Evolutionary conservation across 805 yeast species (phyloP).

Genomic region (Metschnikowia orientalis): DNA sequence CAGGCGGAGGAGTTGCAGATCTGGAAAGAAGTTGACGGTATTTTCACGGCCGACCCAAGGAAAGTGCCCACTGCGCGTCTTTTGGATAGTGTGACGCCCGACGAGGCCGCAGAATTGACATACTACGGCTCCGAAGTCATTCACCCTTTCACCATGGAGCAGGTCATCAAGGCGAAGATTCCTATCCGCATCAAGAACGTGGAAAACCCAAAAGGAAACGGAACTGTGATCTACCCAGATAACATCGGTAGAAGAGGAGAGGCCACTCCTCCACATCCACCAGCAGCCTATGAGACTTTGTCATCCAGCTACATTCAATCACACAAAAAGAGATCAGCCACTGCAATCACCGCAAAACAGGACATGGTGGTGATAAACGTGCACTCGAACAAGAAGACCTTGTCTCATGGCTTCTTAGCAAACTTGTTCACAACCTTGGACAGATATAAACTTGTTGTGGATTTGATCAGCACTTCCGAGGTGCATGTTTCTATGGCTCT

Average conservation of each 20-base stretch:
- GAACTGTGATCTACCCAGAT: conserved; percentile 93
- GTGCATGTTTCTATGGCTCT: conserved; percentile 98
- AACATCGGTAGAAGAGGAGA: conserved; percentile 82
- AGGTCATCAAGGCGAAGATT: conserved; percentile 90
- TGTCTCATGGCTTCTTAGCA: conserved; percentile 94
- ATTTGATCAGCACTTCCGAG: conserved; percentile 93
- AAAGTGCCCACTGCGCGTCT: conserved; percentile 88
- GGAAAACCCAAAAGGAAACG: conserved; percentile 86
- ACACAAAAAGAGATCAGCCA: conserved; percentile 63
- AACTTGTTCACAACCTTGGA: conserved; percentile 84
- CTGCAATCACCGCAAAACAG: conserved; percentile 94
- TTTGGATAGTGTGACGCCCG: conserved; percentile 87
- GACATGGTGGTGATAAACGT: conserved; percentile 89
- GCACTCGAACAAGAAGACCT: conserved; percentile 88
- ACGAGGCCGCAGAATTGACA: conserved; percentile 97
- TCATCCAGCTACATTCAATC: conserved; percentile 31
- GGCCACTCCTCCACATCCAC: conserved; percentile 92
- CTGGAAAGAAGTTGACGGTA: conserved; percentile 99
- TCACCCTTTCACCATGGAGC: conserved; percentile 99
- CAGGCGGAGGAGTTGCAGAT: conserved; percentile 92
- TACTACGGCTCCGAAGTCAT: conserved; percentile 97
- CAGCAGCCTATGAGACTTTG: conserved; percentile 60
- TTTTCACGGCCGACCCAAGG: conserved; percentile 97
- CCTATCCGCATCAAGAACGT: conserved; percentile 97
- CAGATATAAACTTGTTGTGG: conserved; percentile 81